Base-by-base conservation (phyloP, 148 eudicot species). In the Rhododendron simsii region DNA sequence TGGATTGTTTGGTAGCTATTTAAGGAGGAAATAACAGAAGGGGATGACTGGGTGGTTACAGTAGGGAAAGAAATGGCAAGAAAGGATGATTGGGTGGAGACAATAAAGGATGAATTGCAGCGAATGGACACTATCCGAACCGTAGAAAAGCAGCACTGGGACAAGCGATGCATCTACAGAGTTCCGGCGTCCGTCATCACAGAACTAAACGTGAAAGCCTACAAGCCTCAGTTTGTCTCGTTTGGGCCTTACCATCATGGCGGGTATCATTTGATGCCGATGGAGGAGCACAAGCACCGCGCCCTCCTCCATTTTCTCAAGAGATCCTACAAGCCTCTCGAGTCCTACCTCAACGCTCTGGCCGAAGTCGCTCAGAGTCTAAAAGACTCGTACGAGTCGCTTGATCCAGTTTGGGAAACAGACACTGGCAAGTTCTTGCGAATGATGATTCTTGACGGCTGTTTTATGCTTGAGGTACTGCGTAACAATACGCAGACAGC, bases 171-270 rank as follows among this genome's bases (percentile, higher is more conserved):
- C 77, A 91, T 91, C 23, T 91, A 88, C 84, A 87, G 53, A 78
- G 67, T 91, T 3, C 90, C 92, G 2, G 28, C 84, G 1, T 81
- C 81, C 41, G 81, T 39, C 41, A 0, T 91, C 48, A 85, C 85
- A 1, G 89, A 91, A 23, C 84, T 87, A 23, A 91, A 89, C 87
- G 83, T 74, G 80, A 82, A 79, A 41, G 90, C 91, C 30, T 91
- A 91, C 86, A 85, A 73, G 87, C 92, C 92, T 28, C 89, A 87
- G 51, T 41, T 84, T 0, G 91, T 89, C 30, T 91, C 92, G 3
- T 87, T 91, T 67, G 92, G 92, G 30, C 92, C 92, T 50, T 91
- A 89, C 82, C 92, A 89, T 85, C 84, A 91, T 6, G 90, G 90
- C 2, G 69, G 57, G 28, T 33, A 4, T 12, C 81, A 53, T 69